phyloP scores from a whole-genome alignment of 179 eudicot species.

The Camellia oleifera region DNA sequence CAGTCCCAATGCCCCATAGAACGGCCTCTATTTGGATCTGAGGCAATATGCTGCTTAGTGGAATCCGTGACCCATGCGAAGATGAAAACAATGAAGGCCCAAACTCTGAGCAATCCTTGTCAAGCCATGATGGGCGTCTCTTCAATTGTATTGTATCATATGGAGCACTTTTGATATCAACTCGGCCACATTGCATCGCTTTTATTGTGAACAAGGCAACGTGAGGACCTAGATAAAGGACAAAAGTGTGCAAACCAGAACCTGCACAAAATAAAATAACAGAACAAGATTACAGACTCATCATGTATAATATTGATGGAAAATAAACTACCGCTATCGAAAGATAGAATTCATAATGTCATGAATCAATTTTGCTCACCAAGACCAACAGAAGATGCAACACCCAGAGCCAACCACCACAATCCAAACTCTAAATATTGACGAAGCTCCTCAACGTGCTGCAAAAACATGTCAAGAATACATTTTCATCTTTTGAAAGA shows the following conservation, averaged over 20 bases:
- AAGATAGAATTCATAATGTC: background rate
- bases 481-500: background rate
- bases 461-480: conserved; percentile 27
- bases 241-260: conserved; percentile 96
- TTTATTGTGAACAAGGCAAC: conserved; percentile 88
- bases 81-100: conserved; percentile 69
- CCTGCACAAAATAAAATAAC: conserved; percentile 38
- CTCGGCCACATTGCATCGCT: conserved; percentile 91
- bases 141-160: conserved; percentile 89
- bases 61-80: conserved; percentile 51
- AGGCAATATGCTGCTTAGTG: conserved; percentile 82
- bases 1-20: conserved; percentile 86
- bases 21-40: conserved; percentile 78
- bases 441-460: conserved; percentile 73
- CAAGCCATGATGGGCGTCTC: conserved; percentile 84
- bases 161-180: conserved; percentile 84
- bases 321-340: background rate
- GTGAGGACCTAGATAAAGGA: conserved; percentile 91
- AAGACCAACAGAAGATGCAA: conserved; percentile 96
- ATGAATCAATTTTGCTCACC: conserved; percentile 43
- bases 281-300: background rate
- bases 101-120: conserved; percentile 77
- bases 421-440: conserved; percentile 63
- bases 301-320: background rate
- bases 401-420: conserved; percentile 97